Base-by-base conservation (phyloP, 306 rosid species). In the Leucaena leucocephala region DNA sequence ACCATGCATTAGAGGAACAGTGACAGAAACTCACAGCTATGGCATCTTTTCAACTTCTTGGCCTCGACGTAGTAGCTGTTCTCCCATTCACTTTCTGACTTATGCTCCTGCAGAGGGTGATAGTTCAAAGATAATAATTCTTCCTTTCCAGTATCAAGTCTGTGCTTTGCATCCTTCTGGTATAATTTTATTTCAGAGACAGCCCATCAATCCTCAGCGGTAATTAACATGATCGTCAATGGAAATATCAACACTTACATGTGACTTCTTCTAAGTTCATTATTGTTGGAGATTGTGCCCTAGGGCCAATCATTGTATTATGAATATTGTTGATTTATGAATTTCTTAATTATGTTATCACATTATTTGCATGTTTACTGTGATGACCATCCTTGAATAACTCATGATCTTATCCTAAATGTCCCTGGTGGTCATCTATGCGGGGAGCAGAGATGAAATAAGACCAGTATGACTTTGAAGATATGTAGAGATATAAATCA, bases 91-190 rank as follows among this genome's bases (percentile, higher is more conserved):
- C 80, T 45, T 5, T 38, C 19, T 62, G 50, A 77, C 71, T 57
- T 84, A 34, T 39, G 66, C 81, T 80, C 85, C 76, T 27, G 59
- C 22, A 92, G 68, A 82, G 98, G 98, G 80, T 92, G 89, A 90
- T 94, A 92, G 22, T 61, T 88, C 84, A 92, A 76, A 17, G 91
- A 84, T 27, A 10, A 75, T 22, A 91, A 77, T 84, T 94, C 97
- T 76, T 91, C 88, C 65, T 88, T 88, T 16, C 87, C 95, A 61
- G 16, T 55, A 75, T 66, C 80, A 75, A 89, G 89, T 83, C 98
- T 89, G 77, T 2, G 48, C 55, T 85, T 88, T 86, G 88, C 97
- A 66, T 82, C 87, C 75, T 78, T 82, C 98, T 94, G 88, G 74
- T 38, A 79, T 63, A 71, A 83, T 59, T 83, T 78, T 42, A 74